Evolutionary conservation across 164 flowering plant species (phyloP), one percentile per base, ranked within the genome.

Genomic region (Vitis rotundifolia): DNA sequence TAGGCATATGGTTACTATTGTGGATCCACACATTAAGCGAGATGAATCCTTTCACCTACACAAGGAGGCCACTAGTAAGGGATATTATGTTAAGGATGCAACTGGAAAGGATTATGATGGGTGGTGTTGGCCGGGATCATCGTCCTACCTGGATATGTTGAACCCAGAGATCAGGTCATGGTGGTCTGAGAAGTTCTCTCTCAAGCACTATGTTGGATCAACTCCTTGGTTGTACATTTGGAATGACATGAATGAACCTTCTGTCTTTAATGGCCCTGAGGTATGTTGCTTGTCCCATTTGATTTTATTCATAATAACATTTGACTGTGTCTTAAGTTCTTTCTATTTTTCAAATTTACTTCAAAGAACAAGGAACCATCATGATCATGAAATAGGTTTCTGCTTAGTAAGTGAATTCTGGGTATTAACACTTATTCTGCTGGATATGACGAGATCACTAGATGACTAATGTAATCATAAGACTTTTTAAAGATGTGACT

Each of bases 161-260:
- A 93, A 80, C 63, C 97, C 94, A 0, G 93, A 96, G 84, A 88
- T 93, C 50, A 85, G 99, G 77, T 78, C 87, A 11, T 96, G 98
- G 98, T 96, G 98, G 98, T 86, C 80, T 66, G 97, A 87, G 28
- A 96, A 87, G 78, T 93, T 93, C 79, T 92, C 93, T 0, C 72
- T 76, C 51, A 67, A 83, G 61, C 86, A 82, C 63, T 93, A 96
- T 80, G 93, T 80, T 68, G 97, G 99, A 69, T 93, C 99, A 18
- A 93, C 99, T 55, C 93, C 97, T 54, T 88, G 94, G 2, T 72
- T 96, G 81, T 92, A 93, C 74, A 92, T 96, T 8, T 96, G 99
- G 99, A 96, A 96, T 75, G 99, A 96, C 85, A 96, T 96, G 99
- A 96, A 96, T 77, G 99, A 96, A 79, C 99, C 99, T 70, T 96